Evolutionary conservation across 202 grass and related monocot species (phyloP).

Genomic region (Tripidium arundinaceum): DNA sequence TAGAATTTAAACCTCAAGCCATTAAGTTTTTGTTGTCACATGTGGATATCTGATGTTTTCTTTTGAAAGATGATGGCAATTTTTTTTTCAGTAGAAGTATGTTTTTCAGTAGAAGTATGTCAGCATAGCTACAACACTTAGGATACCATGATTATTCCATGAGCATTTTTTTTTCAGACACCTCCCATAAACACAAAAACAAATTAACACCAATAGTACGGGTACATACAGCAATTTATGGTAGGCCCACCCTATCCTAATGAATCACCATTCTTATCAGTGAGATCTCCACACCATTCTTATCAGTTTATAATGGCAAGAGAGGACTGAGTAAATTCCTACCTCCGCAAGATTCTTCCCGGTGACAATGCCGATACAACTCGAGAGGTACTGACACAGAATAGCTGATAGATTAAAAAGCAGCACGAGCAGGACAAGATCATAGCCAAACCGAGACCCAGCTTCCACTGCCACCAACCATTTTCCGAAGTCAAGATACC

Average conservation of each 20-base stretch:
- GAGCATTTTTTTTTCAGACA: background rate
- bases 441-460: slow-evolving; percentile 68
- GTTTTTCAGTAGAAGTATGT: background rate
- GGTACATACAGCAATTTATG: background rate
- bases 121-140: background rate
- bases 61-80: background rate
- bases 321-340: background rate
- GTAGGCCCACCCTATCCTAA: background rate
- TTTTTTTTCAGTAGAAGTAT: background rate
- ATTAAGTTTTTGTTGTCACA: background rate
- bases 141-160: background rate
- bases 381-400: slow-evolving; percentile 70
- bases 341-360: slow-evolving; percentile 86
- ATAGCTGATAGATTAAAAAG: slow-evolving; percentile 79
- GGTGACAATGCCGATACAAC: slow-evolving; percentile 65
- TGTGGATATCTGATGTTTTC: background rate
- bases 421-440: slow-evolving; percentile 63
- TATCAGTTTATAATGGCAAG: background rate
- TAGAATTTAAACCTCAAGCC: background rate
- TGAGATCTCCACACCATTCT: background rate
- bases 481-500: slow-evolving; percentile 84
- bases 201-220: background rate
- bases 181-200: background rate
- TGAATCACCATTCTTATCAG: background rate
- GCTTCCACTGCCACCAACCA: slow-evolving; percentile 63